Conservation (phyloP, 192 early-diverging fungal species). For the Backusella circina region DNA sequence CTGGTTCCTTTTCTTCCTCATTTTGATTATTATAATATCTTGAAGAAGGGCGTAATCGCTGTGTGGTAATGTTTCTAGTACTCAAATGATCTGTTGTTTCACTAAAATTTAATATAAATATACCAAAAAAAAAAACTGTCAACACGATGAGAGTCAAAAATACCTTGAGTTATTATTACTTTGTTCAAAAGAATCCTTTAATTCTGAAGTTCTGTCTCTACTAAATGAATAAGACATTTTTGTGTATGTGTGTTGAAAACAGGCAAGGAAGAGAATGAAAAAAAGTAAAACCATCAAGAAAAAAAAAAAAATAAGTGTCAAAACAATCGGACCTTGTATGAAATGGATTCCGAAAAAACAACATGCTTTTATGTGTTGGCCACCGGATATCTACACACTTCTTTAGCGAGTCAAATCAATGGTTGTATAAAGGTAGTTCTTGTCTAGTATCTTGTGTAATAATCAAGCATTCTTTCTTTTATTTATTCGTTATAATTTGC, state of each 20-base stretch:
- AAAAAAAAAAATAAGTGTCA: neutral
- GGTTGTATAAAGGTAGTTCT: no score
- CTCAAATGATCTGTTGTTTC: neutral
- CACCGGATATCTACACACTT: neutral
- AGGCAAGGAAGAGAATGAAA: neutral
- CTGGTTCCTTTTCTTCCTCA: neutral
- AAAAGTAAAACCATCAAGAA: neutral
- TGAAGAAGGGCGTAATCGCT: neutral
- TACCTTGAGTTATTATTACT: neutral
- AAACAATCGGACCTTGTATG: neutral
- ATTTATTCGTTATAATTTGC: no score
- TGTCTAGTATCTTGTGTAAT: no score
- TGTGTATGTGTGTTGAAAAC: neutral
- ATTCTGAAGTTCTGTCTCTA: neutral
- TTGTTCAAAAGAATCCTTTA: neutral
- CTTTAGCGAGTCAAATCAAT: no score
- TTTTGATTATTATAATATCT: neutral
- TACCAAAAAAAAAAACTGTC: neutral
- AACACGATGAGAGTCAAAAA: neutral
- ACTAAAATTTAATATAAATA: neutral
- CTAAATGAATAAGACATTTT: neutral
- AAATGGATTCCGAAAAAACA: neutral
- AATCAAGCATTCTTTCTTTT: no score
- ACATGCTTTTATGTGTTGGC: neutral
- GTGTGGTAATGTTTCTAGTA: neutral